Evolutionary conservation across 225 moss, liverwort and hornwort genomes (phyloP), one percentile per base, ranked within the genome.

Genomic region (Marchantia paleacea): DNA sequence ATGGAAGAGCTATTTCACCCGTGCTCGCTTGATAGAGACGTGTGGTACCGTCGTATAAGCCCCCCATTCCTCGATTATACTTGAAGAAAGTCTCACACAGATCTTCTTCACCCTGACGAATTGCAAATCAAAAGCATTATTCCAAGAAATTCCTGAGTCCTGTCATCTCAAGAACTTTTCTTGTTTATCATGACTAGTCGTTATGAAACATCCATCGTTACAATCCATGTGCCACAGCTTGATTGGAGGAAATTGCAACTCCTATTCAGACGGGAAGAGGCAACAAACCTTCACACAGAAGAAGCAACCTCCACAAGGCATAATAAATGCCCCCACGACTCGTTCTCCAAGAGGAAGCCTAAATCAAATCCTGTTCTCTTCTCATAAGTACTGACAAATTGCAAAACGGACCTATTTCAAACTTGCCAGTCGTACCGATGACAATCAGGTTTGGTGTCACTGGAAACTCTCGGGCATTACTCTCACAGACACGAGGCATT

Each of bases 291-390:
- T 95, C 76, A 88, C 92, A 85, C 95, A 99, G 83, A 89, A 95
- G 86, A 91, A 95, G 88, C 95, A 99, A 75, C 95, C 92, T 61
- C 95, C 95, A 77, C 95, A 99, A 11, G 99, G 99, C 99, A 99
- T 99, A 69, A 95, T 92, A 86, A 99, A 95, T 28, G 99, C 83
- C 75, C 94, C 99, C 75, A 95, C 95, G 60, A 94, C 99, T 75
- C 92, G 92, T 73, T 86, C 89, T 69, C 95, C 95, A 66, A 95
- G 83, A 78, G 95, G 99, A 85, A 99, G 87, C 91, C 95, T 95
- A 89, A 84, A 89, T 70, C 87, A 89, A 77, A 79, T 78, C 81
- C 63, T 73, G 68, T 73, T 85, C 80, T 75, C 75, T 73, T 64
- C 47, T 81, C 28, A 57, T 71, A 53, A 83, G 57, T 62, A 52